Conservation (phyloP, 2,329 filamentous ascomycete species). For the Metarhizium guizhouense region DNA sequence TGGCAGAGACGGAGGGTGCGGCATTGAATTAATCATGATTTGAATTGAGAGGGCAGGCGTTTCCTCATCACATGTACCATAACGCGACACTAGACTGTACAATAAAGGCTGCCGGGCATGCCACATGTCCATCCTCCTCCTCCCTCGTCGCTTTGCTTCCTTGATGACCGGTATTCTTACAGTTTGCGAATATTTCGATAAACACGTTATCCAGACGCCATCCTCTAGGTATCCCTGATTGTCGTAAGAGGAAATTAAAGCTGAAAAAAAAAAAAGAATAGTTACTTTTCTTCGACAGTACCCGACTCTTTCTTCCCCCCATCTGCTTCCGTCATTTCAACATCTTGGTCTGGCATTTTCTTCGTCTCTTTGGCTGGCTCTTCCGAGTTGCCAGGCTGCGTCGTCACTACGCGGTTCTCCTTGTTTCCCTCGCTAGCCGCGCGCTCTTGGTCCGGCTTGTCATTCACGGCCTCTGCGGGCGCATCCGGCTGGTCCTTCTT, state of each 20-base stretch:
- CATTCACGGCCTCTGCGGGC: constrained; percentile 10
- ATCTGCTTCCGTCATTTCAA: constrained; percentile 21
- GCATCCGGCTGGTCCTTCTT: constrained; percentile 17
- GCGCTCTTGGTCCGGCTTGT: constrained; percentile 20
- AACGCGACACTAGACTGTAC: neutral
- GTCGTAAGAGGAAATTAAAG: neutral
- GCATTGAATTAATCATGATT: neutral
- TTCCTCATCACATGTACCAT: neutral
- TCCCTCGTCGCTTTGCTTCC: neutral
- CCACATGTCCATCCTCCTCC: neutral
- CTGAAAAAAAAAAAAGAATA: neutral
- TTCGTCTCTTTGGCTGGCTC: constrained; percentile 6
- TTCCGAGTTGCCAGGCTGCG: constrained; percentile 7
- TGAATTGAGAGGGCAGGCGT: neutral
- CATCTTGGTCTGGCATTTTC: constrained; percentile 16
- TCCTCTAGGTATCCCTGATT: neutral
- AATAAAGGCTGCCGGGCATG: neutral
- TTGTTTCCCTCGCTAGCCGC: constrained; percentile 33
- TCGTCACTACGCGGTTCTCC: constrained; percentile 29
- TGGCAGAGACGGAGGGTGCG: too few relatives aligned
- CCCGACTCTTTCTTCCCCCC: constrained; percentile 3
- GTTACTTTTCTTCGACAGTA: constrained; percentile 9
- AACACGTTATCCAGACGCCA: neutral
- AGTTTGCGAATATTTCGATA: neutral
- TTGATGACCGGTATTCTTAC: neutral